Conservation (phyloP, 768 basidiomycete species). For the Stropharia rugosoannulata region DNA sequence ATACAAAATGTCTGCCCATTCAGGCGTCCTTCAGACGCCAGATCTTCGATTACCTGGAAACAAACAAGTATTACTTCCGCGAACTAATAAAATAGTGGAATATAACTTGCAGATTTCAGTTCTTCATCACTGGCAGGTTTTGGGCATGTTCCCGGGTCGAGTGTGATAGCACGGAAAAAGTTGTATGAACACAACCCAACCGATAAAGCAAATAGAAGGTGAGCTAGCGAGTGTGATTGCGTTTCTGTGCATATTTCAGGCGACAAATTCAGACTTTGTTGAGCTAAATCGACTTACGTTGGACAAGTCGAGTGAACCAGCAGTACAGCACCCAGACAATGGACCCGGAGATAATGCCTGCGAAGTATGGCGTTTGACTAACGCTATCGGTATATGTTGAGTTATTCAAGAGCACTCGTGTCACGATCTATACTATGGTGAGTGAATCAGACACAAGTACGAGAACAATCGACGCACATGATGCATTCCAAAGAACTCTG, state of each 20-base stretch:
- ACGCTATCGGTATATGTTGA: constrained; percentile 81
- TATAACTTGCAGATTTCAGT: constrained; percentile 70
- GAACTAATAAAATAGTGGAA: neutral
- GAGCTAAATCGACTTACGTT: constrained; percentile 45
- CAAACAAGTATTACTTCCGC: neutral
- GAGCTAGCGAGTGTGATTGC: constrained; percentile 70
- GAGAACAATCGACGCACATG: constrained; percentile 56
- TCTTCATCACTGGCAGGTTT: constrained; percentile 81
- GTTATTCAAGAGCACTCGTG: constrained; percentile 82
- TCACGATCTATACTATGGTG: constrained; percentile 57
- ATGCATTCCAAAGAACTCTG: constrained; percentile 92
- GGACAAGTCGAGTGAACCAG: constrained; percentile 78
- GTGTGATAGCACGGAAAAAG: constrained; percentile 85
- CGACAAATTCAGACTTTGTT: neutral
- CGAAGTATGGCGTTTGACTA: constrained; percentile 88
- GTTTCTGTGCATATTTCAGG: constrained; percentile 52
- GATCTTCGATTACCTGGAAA: constrained; percentile 82
- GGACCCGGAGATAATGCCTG: constrained; percentile 83
- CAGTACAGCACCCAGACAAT: constrained; percentile 85
- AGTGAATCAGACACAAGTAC: constrained; percentile 13
- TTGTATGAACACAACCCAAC: constrained; percentile 80
- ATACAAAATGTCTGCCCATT: constrained; percentile 98
- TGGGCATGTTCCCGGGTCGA: constrained; percentile 90
- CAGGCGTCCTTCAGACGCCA: constrained; percentile 82
- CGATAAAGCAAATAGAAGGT: constrained; percentile 72